A percentile compares a stretch with the other conserved stretches of the same genome.
phyloP scores from a whole-genome alignment of 2,329 filamentous ascomycete species.

The Fusarium lateritium region DNA sequence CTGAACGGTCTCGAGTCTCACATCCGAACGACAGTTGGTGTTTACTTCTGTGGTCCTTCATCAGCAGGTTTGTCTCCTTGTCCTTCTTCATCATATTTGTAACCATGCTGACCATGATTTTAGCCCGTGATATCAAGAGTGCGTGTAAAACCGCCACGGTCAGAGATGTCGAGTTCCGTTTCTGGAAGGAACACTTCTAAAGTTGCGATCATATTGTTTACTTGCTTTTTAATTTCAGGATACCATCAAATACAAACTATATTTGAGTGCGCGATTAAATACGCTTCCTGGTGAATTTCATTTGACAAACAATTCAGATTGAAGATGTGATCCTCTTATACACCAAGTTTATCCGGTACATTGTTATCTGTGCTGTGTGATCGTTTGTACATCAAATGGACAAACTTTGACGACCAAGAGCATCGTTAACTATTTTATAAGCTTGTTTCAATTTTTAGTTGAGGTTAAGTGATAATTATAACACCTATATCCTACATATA shows the following conservation, averaged over 20 bases:
- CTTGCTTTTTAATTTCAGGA: constrained; percentile 42
- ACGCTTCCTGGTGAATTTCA: too few relatives aligned
- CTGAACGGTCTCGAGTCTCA: constrained; percentile 84
- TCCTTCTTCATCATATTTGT: background rate
- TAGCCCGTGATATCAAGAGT: constrained; percentile 86
- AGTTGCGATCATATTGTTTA: constrained; percentile 16
- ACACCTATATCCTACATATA: background rate
- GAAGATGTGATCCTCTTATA: constrained; percentile 5
- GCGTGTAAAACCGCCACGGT: constrained; percentile 82
- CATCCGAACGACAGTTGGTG: constrained; percentile 87
- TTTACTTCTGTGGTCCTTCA: constrained; percentile 97
- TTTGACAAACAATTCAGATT: too few relatives aligned
- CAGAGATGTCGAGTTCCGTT: constrained; percentile 90
- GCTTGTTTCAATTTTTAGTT: constrained; percentile 8
- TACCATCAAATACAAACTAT: constrained; percentile 41
- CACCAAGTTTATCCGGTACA: too few relatives aligned
- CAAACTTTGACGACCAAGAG: background rate
- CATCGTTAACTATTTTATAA: constrained; percentile 9
- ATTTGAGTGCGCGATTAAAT: too few relatives aligned
- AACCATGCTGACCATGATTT: constrained; percentile 55
- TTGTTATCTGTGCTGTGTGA: too few relatives aligned
- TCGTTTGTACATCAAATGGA: background rate
- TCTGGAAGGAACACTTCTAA: constrained; percentile 97
- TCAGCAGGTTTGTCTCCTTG: constrained; percentile 66
- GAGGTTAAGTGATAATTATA: constrained; percentile 4